Evolutionary conservation across 768 basidiomycete species (phyloP), one percentile per base, ranked within the genome.

Genomic region (Rhodotorula kratochvilovae): DNA sequence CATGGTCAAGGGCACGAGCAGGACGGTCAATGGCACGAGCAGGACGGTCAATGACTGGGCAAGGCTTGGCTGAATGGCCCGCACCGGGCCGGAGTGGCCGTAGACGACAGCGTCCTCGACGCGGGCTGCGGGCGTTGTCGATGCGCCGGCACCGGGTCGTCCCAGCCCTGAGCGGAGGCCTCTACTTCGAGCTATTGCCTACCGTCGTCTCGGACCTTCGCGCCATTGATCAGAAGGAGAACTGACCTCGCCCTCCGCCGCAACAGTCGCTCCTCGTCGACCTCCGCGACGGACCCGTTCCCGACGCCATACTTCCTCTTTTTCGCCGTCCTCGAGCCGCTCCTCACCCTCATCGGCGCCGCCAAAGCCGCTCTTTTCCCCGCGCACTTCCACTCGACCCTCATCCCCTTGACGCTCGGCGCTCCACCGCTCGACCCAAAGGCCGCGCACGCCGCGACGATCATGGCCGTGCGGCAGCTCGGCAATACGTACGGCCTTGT

Each of bases 401-500:
- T 64, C 16, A 48, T 39, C 43, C 63, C 68, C 16, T 11, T 19
- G 2, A 21, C 43, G 5, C 45, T 63, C 61, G 39, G 39, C 39
- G 5, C 3, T 12, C 55, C 55, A 1, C 46, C 46, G 6, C 45
- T 53, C 15, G 15, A 45, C 31, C 7, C 13, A 8, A 45, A n/a
- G 19, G 12, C 39, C 42, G 17, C n/a, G 0, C 58, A 43, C 13
- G 51, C 58, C 12, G 68, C 63, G 2, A n/a, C 68, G 1, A 27
- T 39, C 39, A 65, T 66, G 69, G 53, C 54, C 12, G 60, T 59
- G 6, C 51, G 63, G 0, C 69, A 70, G 42, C 59, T 70, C 51
- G 69, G 69, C 35, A 56, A 43, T 23, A 66, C 63, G 46, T 72
- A 62, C 56, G 68, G 68, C 56, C 63, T 72, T 4, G 57, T 72